These are phyloP conservation scores for Aechmea fasciata DNA, from an alignment of 176 grass and related monocot species.

Conservation along the genomic window DNA sequence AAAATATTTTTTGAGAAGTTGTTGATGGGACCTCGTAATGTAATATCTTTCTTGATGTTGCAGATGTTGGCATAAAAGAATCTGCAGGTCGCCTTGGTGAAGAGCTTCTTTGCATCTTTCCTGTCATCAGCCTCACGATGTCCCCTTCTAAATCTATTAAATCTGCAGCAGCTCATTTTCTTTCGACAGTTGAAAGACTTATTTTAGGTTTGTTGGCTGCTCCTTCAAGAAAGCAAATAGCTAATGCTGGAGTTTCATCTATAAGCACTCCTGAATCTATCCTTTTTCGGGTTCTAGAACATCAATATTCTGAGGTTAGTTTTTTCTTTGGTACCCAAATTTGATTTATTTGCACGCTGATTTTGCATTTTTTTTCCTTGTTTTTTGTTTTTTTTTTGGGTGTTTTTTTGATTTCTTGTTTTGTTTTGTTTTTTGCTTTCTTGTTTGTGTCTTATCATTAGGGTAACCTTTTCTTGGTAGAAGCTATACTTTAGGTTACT, in stretches of 20 bases:
- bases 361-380: not conserved
- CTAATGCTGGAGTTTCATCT: constrained; percentile 27
- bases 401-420: not conserved
- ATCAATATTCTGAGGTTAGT: constrained; percentile 69
- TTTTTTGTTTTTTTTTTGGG: not conserved
- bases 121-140: constrained; percentile 54
- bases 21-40: constrained; percentile 10
- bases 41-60: constrained; percentile 27
- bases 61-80: constrained; percentile 42
- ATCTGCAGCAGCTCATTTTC: constrained; percentile 45
- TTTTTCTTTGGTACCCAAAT: not conserved
- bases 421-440: constrained; percentile 6
- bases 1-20: not conserved
- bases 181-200: constrained; percentile 48
- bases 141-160: constrained; percentile 84
- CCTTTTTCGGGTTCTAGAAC: constrained; percentile 61
- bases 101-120: constrained; percentile 69
- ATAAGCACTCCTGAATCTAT: constrained; percentile 56
- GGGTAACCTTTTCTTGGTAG: too few species aligned
- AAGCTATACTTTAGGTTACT: not conserved
- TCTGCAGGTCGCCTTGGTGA: constrained; percentile 23
- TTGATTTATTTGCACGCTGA: not conserved
- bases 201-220: constrained; percentile 39
- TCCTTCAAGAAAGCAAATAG: constrained; percentile 33
- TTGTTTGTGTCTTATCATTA: not conserved